Conservation (phyloP, 805 yeast genomes). For the Candida berthetii region DNA sequence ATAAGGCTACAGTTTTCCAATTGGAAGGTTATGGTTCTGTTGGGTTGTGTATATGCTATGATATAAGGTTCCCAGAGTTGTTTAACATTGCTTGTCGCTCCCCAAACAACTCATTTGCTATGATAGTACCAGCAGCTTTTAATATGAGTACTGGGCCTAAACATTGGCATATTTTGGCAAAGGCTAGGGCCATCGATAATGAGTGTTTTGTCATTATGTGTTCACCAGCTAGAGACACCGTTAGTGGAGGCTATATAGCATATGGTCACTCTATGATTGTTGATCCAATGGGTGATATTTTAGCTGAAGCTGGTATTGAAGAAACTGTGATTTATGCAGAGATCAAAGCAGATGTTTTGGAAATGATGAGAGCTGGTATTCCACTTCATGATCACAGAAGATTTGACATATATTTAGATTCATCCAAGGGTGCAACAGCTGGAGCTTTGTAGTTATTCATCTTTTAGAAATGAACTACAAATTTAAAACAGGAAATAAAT, state of each 20-base stretch:
- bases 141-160: slow-evolving; percentile 81
- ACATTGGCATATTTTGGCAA: slow-evolving; percentile 75
- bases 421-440: neutral
- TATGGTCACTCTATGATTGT: slow-evolving; percentile 64
- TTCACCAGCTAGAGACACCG: slow-evolving; percentile 80
- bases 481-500: too few species aligned
- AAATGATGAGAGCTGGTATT: slow-evolving; percentile 50
- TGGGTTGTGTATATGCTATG: slow-evolving; percentile 83
- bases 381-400: slow-evolving; percentile 69
- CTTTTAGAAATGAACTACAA: too few species aligned
- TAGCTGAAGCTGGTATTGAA: slow-evolving; percentile 68
- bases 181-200: slow-evolving; percentile 71
- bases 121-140: slow-evolving; percentile 82
- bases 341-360: slow-evolving; percentile 50
- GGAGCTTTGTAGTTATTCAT: too few species aligned
- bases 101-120: slow-evolving; percentile 54
- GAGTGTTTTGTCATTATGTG: slow-evolving; percentile 70
- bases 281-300: slow-evolving; percentile 53
- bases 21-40: slow-evolving; percentile 59
- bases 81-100: slow-evolving; percentile 57
- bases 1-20: slow-evolving; percentile 67
- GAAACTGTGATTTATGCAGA: slow-evolving; percentile 70
- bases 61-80: slow-evolving; percentile 74
- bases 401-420: slow-evolving; percentile 39
- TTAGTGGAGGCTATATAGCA: slow-evolving; percentile 48